Percentiles rank a stretch among this genome's conserved stretches.
Evolutionary conservation across 2,329 filamentous ascomycete species (phyloP).

Genomic region (Trichoderma sp.): DNA sequence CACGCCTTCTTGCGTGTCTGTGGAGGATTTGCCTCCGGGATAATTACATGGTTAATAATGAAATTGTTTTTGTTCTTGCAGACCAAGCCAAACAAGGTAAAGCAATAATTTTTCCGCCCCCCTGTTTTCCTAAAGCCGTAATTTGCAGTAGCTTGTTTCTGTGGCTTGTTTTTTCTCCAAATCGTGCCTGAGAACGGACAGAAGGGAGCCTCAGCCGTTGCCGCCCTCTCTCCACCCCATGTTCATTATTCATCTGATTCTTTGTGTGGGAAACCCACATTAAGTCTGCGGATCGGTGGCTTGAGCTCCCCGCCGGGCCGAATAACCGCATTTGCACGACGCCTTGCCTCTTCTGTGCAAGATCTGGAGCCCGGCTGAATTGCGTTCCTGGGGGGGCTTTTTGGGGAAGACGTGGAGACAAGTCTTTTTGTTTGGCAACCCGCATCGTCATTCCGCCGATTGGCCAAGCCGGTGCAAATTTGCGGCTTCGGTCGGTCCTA

Average conservation of each 20-base stretch:
- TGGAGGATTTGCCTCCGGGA: background rate
- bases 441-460: constrained; percentile 3
- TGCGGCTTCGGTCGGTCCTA: background rate
- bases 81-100: background rate
- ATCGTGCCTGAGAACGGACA: background rate
- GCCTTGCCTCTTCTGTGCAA: background rate
- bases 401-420: background rate
- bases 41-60: constrained; percentile 1
- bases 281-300: constrained; percentile 9
- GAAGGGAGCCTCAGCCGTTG: background rate
- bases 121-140: background rate
- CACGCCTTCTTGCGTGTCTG: background rate
- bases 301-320: constrained; percentile 14
- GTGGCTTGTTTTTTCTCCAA: background rate
- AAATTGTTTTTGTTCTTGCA: background rate
- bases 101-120: background rate
- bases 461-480: background rate
- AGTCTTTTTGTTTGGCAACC: background rate
- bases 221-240: background rate
- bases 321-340: background rate
- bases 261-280: background rate
- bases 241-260: background rate
- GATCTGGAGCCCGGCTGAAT: constrained; percentile 15
- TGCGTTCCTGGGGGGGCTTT: background rate
- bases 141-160: background rate